A percentile compares a stretch with the other conserved stretches of the same genome.
Conservation (phyloP, 139 green algal species). For the Closterium sp. region DNA sequence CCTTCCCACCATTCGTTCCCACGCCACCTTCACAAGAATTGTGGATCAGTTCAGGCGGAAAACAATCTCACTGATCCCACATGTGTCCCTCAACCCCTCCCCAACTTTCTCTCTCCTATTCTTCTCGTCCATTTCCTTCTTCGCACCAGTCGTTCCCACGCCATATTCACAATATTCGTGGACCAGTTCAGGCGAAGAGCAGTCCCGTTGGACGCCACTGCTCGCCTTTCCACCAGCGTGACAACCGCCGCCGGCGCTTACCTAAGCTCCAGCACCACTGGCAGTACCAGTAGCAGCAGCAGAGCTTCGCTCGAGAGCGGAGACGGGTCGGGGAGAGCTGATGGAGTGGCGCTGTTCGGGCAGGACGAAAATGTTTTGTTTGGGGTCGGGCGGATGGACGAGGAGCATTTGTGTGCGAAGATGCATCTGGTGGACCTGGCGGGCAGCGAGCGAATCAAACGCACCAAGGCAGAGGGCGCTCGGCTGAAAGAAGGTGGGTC, state of each 20-base stretch:
- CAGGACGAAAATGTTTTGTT: neutral
- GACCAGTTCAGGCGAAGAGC: conserved; percentile 69
- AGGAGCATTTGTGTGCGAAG: conserved; percentile 70
- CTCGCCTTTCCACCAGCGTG: neutral
- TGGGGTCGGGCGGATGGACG: neutral
- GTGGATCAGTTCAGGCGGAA: too few species aligned
- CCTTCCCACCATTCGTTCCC: conserved; percentile 57
- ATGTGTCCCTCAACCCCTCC: neutral
- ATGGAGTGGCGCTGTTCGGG: neutral
- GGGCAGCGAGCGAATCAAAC: conserved; percentile 90
- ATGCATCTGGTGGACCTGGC: conserved; percentile 89
- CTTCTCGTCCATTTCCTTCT: neutral
- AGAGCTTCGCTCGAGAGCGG: neutral
- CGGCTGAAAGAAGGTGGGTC: conserved; percentile 55
- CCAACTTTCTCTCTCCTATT: neutral
- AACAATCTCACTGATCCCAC: neutral
- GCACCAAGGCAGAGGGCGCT: conserved; percentile 83
- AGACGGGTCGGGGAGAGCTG: neutral
- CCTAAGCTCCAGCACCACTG: neutral
- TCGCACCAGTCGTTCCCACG: conserved; percentile 76
- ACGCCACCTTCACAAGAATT: too few species aligned
- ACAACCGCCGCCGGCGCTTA: neutral
- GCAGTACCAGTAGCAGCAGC: neutral
- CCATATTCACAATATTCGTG: conserved; percentile 96
- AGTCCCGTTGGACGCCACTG: neutral